Percentiles rank a stretch among this genome's conserved stretches.
These are phyloP conservation scores for Mycena venus DNA, from an alignment of 768 basidiomycete genomes.

Conservation along the genomic window DNA sequence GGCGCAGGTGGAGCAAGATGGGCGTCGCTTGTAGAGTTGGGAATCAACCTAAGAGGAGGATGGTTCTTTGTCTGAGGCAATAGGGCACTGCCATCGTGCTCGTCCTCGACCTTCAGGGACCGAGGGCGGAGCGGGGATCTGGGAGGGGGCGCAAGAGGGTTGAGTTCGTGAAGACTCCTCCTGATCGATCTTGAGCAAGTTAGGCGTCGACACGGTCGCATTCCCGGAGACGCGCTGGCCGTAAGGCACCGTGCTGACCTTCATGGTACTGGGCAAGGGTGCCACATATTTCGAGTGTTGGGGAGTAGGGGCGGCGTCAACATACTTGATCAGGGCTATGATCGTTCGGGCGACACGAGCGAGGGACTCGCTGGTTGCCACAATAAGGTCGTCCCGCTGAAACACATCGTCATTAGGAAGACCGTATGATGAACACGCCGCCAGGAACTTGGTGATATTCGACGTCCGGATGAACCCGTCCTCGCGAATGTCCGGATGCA, in stretches of 20 bases:
- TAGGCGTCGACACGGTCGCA: conserved; percentile 75
- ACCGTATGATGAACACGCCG: conserved; percentile 78
- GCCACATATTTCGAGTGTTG: conserved; percentile 61
- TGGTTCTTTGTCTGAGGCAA: conserved; percentile 39
- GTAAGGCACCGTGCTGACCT: conserved; percentile 46
- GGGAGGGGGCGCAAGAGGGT: conserved; percentile 50
- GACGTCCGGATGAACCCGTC: conserved; percentile 74
- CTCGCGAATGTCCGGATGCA: conserved; percentile 75
- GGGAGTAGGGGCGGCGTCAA: conserved; percentile 66
- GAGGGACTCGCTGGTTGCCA: conserved; percentile 70
- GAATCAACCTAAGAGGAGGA: conserved; percentile 38
- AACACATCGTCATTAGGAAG: conserved; percentile 75
- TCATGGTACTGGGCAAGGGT: conserved; percentile 53
- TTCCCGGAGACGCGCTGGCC: conserved; percentile 54
- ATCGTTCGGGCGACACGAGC: conserved; percentile 84
- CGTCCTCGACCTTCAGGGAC: conserved; percentile 43
- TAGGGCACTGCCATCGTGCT: conserved; percentile 47
- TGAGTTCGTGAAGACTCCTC: conserved; percentile 13
- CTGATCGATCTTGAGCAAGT: conserved; percentile 50
- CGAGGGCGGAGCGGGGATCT: conserved; percentile 68
- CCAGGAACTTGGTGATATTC: conserved; percentile 85
- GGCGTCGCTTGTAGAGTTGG: conserved; percentile 43
- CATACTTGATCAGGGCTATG: conserved; percentile 73
- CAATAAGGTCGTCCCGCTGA: conserved; percentile 75
- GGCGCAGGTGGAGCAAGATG: conserved; percentile 48